Evolutionary conservation across 108 stramenopile species (phyloP), one percentile per base, ranked within the genome.

Genomic region (Schizochytrium sp.): DNA sequence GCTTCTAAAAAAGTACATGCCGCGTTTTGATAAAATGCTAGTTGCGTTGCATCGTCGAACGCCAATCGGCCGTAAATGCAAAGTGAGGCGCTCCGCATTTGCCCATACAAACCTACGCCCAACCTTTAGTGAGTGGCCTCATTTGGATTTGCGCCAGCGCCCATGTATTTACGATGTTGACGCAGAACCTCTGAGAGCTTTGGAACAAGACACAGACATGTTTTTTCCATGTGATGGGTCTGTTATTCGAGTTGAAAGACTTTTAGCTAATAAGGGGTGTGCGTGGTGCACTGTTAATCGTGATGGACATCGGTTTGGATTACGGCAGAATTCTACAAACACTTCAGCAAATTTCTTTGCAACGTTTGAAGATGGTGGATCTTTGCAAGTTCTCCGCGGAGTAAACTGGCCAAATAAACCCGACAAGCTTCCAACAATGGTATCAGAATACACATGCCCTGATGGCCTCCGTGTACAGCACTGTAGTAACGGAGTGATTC

Each of bases 181-280:
- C 15, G 47, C 76, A n/a, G 76, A 83, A 10, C 76, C 53, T 13
- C 76, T 83, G 50, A n/a, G 76, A 5, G 76, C 53, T 28, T 53
- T 83, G 1, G 76, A 83, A 40, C 76, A 83, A 40, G 53, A 10
- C 45, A 10, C 76, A 10, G 50, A 83, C 50, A 13, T 55, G 5
- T 83, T 83, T 10, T 83, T 55, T 40, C 76, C 76, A 8, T 83
- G 76, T 53, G 76, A 83, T 42, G 50, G 53, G 45, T 83, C 76
- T 5, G 28, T 83, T 13, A 42, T 83, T 7, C 53, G 47, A 5
- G 5, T 83, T 5, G 76, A 83, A 7, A 55, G 17, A n/a, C 5
- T 83, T 7, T n/a, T 10, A 17, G 53, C 76, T 10, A 28, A 53
- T 28, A 83, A 83, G 0, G 76, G 50, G 19, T 44, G 64, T 44